Conservation (phyloP, 106 monocot species). For the Dendrobium chrysotoxum region DNA sequence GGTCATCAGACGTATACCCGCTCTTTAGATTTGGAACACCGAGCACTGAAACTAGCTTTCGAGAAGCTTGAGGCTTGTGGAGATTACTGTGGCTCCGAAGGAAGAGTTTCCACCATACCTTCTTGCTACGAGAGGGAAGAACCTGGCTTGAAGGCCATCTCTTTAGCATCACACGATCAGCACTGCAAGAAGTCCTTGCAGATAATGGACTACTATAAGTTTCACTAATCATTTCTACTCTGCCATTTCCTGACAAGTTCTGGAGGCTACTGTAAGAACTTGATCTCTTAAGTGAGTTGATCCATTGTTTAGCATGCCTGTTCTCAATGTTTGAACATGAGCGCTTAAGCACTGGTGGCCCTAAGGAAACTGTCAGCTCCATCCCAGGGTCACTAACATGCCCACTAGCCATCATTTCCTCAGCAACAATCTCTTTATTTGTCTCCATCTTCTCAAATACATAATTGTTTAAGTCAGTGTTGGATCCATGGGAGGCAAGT, state of each 20-base stretch:
- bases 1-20: conserved; percentile 64
- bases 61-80: conserved; percentile 29
- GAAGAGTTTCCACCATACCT: conserved; percentile 91
- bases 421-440: conserved; percentile 26
- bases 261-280: conserved; percentile 5
- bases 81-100: conserved; percentile 86
- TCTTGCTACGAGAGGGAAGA: conserved; percentile 80
- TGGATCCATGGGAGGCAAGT: not conserved
- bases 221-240: not conserved
- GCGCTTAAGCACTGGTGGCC: not conserved
- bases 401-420: conserved; percentile 2
- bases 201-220: conserved; percentile 27
- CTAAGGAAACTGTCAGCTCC: not conserved
- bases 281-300: not conserved
- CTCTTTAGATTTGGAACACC: conserved; percentile 25
- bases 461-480: not conserved
- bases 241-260: not conserved
- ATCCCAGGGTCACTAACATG: not conserved
- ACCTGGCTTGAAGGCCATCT: conserved; percentile 79
- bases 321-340: conserved; percentile 83
- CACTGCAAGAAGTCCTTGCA: conserved; percentile 47
- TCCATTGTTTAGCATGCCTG: conserved; percentile 17
- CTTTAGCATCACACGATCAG: conserved; percentile 75
- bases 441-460: conserved; percentile 9
- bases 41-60: not conserved